Conservation (phyloP, 306 rosid genomes). For the Prinsepia uniflora region DNA sequence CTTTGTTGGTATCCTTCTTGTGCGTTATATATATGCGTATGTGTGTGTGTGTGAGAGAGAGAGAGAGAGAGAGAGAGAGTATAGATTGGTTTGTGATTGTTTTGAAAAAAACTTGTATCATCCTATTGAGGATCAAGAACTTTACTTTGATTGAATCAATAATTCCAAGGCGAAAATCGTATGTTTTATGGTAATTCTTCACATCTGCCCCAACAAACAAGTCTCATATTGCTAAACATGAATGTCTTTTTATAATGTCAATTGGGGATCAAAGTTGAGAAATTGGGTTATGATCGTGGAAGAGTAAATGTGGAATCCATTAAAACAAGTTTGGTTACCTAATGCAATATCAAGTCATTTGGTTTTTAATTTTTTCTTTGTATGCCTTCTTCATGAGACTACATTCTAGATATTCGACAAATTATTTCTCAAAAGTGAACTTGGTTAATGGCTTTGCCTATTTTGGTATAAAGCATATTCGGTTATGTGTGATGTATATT, state of each 20-base stretch:
- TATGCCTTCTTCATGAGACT: too few relatives aligned
- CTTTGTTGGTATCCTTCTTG: slow-evolving; percentile 35
- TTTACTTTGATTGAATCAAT: not conserved
- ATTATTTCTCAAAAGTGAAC: too few relatives aligned
- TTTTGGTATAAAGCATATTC: too few relatives aligned
- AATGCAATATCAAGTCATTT: too few relatives aligned
- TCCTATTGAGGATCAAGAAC: not conserved
- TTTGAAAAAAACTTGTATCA: not conserved
- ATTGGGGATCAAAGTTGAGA: not conserved
- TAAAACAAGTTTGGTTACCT: too few relatives aligned
- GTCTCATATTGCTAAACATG: not conserved
- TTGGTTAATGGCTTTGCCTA: too few relatives aligned
- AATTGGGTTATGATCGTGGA: not conserved
- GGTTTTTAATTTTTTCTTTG: too few relatives aligned
- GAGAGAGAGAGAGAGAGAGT: too few relatives aligned
- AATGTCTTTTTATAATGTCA: not conserved
- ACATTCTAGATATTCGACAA: too few relatives aligned
- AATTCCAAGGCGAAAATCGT: not conserved
- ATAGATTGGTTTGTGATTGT: not conserved
- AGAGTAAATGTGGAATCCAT: not conserved
- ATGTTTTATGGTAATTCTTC: not conserved
- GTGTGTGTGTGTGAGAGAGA: too few relatives aligned
- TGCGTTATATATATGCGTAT: too few relatives aligned
- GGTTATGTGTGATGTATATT: too few relatives aligned
- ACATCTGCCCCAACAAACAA: not conserved